Base-by-base conservation (phyloP, 2,329 filamentous ascomycete species). In the Diaporthe nobilis region DNA sequence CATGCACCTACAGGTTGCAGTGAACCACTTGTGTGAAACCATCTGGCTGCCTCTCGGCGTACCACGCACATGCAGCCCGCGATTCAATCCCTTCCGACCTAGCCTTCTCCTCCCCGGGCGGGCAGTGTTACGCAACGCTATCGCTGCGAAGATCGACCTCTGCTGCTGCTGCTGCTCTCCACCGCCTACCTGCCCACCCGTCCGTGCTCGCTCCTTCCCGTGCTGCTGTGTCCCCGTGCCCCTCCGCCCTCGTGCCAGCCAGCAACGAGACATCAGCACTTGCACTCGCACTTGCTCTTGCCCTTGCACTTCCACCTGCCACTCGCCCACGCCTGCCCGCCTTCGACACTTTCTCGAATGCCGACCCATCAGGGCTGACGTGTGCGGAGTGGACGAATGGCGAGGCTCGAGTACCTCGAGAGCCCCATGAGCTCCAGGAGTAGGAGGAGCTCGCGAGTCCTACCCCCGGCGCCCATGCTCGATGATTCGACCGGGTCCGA, bases 401-500 rank as follows among this genome's bases (percentile, higher is more conserved):
- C 81, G 75, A 80, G 80, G 74, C 76, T 79, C 70, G 78, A 80
- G 74, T 77, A 80, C 75, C 77, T 78, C 77, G 78, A 78, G 60
- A 79, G 80, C 77, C 79, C 80, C 63, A 78, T 77, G 67, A 80
- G 77, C 75, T 75, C 79, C 39, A 79, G 79, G 77, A 79, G 79
- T 57, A 80, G 77, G 77, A 79, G 78, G 77, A 77, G 78, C 73
- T 70, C 77, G 60, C 75, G 77, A 72, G 79, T 79, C 71, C 78
- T 78, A 60, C 79, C 79, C 71, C 65, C 79, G 53, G 78, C 76
- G 37, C 73, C 74, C 65, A 75, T 79, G 61, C 79, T 78, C 74
- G 81, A 83, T 81, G 81, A 83, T 81, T 83, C 82, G 83, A 55
- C 78, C 71, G 70, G 76, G 73, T 78, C 75, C 68, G 75, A 80